Evolutionary conservation across 805 yeast species (phyloP).

Genomic region (Huiozyma naganishii): DNA sequence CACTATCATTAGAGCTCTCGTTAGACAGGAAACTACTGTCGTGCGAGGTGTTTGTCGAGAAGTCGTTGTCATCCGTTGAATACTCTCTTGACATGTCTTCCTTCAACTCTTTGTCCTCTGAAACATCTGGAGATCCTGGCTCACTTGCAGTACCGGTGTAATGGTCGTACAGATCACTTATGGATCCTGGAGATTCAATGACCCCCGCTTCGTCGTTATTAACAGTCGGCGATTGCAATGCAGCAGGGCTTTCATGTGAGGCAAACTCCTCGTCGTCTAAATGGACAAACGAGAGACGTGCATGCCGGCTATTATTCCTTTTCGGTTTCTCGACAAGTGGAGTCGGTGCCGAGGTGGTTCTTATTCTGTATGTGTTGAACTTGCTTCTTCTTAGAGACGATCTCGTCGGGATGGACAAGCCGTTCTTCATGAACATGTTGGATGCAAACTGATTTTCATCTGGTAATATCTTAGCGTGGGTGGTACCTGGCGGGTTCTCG

Average conservation of each 20-base stretch:
- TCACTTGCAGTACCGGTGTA: conserved; percentile 19
- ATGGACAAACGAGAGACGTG: neutral
- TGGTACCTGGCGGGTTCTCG: neutral
- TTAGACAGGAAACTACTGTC: conserved; percentile 11
- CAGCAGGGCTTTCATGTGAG: neutral
- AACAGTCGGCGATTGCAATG: neutral
- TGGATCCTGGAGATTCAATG: conserved; percentile 8
- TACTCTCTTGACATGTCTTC: neutral
- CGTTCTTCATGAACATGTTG: conserved; percentile 21
- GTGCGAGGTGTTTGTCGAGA: conserved; percentile 4
- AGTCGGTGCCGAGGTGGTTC: conserved; percentile 10
- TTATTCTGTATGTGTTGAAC: conserved; percentile 41
- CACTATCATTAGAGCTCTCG: conserved; percentile 10
- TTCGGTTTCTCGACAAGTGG: neutral
- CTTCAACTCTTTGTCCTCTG: no score
- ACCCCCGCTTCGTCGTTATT: neutral
- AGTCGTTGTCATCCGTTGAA: neutral
- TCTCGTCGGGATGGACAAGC: conserved; percentile 22
- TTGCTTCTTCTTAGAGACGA: conserved; percentile 35
- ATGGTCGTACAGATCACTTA: conserved; percentile 22
- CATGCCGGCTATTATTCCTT: neutral
- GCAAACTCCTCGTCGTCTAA: neutral
- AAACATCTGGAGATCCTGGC: conserved; percentile 5
- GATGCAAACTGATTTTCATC: conserved; percentile 21
- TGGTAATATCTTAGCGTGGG: neutral